Evolutionary conservation across 352 stramenopile genomes (phyloP), one percentile per base, ranked within the genome.

Genomic region (Globisporangium paddicum): DNA sequence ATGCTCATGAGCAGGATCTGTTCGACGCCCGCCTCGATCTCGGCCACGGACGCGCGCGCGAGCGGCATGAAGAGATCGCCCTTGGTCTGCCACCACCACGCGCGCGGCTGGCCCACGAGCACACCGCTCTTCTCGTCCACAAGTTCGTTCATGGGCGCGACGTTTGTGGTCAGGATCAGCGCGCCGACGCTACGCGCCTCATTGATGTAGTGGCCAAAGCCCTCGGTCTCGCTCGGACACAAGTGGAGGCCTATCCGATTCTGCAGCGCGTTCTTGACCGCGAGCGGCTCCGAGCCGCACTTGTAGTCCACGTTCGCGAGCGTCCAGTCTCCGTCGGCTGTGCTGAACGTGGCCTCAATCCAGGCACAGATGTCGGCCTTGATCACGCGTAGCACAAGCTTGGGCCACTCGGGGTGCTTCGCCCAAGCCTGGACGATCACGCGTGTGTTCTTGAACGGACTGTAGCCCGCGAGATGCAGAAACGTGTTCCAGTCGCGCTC

Each of bases 201-300:
- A 57, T 95, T 95, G 62, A 95, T 92, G 53, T 91, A 91, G 63
- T 95, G 85, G 32, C 85, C 79, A 53, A 93, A 95, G 18, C 80
- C 83, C 64, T 93, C 83, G 11, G 75, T 88, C 62, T 87, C 78
- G 47, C 78, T 90, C 11, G 83, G 83, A 64, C 78, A 89, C 51
- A 93, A 45, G 37, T 93, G 83, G 47, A 93, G 67, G 16, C 83
- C 83, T 52, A 93, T 85, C 52, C 73, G 63, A 60, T 93, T 93
- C 62, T 90, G 83, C 60, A 90, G 71, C 30, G 65, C 70, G 42
- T 76, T 75, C 53, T 87, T 88, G 56, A 82, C 64, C 37, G 74
- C 73, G 25, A 77, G 47, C 18, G 79, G 62, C 52, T 88, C 75
- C 1, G 69, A 73, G 3, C 77, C 80, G 42, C 83, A 93, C 30